Base-by-base conservation (phyloP, 164 flowering plant species). In the Vitis rotundifolia region DNA sequence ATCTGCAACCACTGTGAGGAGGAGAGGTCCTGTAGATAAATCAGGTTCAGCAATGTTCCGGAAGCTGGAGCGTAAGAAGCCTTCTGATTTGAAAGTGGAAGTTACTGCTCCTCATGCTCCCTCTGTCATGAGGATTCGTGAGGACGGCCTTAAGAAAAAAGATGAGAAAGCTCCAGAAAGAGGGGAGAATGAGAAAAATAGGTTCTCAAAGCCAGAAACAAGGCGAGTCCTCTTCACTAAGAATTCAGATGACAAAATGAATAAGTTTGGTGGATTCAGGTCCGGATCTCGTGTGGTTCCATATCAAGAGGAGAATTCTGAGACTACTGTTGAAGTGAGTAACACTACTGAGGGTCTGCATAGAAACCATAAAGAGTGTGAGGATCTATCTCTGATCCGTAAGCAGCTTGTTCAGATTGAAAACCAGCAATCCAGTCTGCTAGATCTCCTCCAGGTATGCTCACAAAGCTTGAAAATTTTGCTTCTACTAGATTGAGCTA, bases 371-470 rank as follows among this genome's bases (percentile, higher is more conserved):
- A 84, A 79, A 68, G 92, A 86, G 56, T 66, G 73, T 53, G 97
- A 88, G 53, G 94, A 91, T 69, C 77, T 94, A 11, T 86, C 91
- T 70, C 67, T 76, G 77, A 92, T 94, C 60, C 88, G 92, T 9
- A 81, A 83, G 67, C 95, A 94, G 72, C 91, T 94, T 67, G 79
- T 82, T 77, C 97, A 91, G 78, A 94, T 94, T 76, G 98, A 94
- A 76, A 84, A 81, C 59, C 97, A 92, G 80, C 97, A 94, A 71
- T 83, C 94, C 59, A 87, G 84, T 78, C 79, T 94, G 56, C 54
- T 91, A 13, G 95, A 94, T 74, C 88, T 92, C 71, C 83, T 94
- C 50, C 97, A 92, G 97, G 98, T 94, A 77, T 68, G 81, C 65
- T 61, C 67, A 52, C 64, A 49, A 53, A 14, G 47, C 59, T 56